These are phyloP conservation scores for Neobulgaria alba DNA, from an alignment of 2,329 filamentous ascomycete genomes.

Conservation along the genomic window DNA sequence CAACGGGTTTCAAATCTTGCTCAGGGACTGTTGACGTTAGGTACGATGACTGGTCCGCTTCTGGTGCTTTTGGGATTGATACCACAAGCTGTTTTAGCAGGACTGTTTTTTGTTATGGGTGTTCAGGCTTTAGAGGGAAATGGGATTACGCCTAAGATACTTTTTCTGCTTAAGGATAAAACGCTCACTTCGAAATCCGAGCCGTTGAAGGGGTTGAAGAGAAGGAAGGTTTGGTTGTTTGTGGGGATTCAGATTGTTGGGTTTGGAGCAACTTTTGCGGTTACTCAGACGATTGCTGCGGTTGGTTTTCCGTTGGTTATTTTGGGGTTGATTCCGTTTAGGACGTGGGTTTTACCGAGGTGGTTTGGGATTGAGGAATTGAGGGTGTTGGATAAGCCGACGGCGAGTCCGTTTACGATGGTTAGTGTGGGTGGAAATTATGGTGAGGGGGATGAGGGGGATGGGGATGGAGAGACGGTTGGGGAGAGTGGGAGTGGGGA, in stretches of 20 bases:
- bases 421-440: constrained; percentile 25
- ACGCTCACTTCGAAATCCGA: constrained; percentile 50
- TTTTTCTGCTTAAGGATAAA: constrained; percentile 60
- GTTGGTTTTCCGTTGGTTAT: constrained; percentile 59
- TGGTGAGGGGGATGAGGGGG: constrained; percentile 29
- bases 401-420: constrained; percentile 41
- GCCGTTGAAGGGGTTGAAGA: constrained; percentile 51
- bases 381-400: constrained; percentile 50
- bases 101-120: constrained; percentile 80
- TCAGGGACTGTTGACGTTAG: constrained; percentile 68
- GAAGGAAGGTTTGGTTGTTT: constrained; percentile 61
- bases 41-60: constrained; percentile 69
- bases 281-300: constrained; percentile 74
- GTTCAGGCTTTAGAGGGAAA: constrained; percentile 69
- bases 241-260: constrained; percentile 59
- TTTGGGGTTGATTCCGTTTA: constrained; percentile 19
- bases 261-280: constrained; percentile 72
- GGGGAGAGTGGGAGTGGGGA: constrained; percentile 12
- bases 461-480: constrained; percentile 8
- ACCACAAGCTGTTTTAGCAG: constrained; percentile 70
- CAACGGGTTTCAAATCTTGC: constrained; percentile 72
- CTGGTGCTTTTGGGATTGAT: constrained; percentile 68
- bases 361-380: constrained; percentile 24
- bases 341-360: constrained; percentile 33
- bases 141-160: constrained; percentile 65